phyloP scores from a whole-genome alignment of 2,329 filamentous ascomycete species.

The Epichloe aotearoae region DNA sequence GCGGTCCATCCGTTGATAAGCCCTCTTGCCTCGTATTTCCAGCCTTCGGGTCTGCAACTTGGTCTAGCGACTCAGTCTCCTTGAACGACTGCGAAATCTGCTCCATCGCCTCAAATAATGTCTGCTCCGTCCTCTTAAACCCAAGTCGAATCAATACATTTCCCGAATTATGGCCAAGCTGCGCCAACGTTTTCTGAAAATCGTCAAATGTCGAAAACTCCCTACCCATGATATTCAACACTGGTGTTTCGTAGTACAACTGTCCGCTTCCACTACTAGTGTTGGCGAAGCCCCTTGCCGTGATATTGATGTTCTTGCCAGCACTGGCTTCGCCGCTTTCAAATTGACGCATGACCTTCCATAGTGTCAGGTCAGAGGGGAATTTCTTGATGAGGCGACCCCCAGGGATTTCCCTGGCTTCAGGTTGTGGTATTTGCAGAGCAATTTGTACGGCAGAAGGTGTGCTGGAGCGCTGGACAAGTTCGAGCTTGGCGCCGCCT shows the following conservation, averaged over 20 bases:
- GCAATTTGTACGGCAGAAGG: conserved; percentile 78
- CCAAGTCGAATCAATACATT: conserved; percentile 65
- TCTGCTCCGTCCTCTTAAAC: conserved; percentile 63
- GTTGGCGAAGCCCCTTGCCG: conserved; percentile 67
- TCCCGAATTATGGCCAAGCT: conserved; percentile 77
- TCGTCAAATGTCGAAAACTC: conserved; percentile 66
- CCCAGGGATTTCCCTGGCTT: conserved; percentile 49
- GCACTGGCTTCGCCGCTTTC: conserved; percentile 59
- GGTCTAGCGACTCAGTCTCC: conserved; percentile 18
- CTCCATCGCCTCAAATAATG: conserved; percentile 72
- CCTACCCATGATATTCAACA: conserved; percentile 70
- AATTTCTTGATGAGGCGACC: conserved; percentile 73
- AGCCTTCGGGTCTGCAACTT: conserved; percentile 2
- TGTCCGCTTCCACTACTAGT: conserved; percentile 52
- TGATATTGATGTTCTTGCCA: conserved; percentile 61
- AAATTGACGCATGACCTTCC: conserved; percentile 81
- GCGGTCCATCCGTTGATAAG: not conserved
- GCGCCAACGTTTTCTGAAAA: conserved; percentile 76
- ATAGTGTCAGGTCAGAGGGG: conserved; percentile 74
- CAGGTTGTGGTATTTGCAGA: conserved; percentile 67
- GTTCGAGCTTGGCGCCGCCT: conserved; percentile 81
- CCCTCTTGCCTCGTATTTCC: conserved; percentile 4
- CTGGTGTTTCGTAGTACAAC: conserved; percentile 77
- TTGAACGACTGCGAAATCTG: conserved; percentile 69
- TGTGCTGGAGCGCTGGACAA: conserved; percentile 75